Conservation (phyloP, 306 rosid species). For the Mucuna pruriens region DNA sequence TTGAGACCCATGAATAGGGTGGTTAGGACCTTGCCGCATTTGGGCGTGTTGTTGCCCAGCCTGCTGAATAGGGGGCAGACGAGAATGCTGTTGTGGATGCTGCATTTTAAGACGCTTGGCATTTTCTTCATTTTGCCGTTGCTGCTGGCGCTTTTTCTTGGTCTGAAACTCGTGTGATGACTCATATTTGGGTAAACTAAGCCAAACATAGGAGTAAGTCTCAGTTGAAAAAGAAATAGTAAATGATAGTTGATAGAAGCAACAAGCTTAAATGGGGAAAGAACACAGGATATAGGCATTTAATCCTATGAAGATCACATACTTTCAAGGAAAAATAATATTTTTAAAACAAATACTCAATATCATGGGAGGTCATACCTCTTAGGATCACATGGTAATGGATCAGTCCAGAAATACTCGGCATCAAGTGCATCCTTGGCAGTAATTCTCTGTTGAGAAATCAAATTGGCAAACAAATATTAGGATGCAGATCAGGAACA, state of each 20-base stretch:
- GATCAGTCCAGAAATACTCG: conserved; percentile 82
- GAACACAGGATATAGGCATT: background rate
- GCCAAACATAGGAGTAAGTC: conserved; percentile 20
- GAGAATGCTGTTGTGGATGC: conserved; percentile 60
- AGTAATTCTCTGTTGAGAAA: conserved; percentile 57
- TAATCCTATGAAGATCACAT: background rate
- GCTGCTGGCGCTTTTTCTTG: conserved; percentile 79
- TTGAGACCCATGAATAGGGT: conserved; percentile 53
- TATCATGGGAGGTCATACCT: conserved; percentile 46
- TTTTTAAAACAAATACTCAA: background rate
- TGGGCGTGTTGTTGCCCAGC: conserved; percentile 47
- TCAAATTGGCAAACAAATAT: conserved; percentile 26
- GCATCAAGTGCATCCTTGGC: conserved; percentile 79
- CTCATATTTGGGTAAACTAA: conserved; percentile 77
- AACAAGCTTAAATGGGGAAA: background rate
- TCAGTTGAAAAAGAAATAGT: conserved; percentile 1
- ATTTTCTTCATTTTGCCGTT: conserved; percentile 68
- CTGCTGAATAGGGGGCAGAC: conserved; percentile 63
- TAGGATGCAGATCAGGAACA: background rate
- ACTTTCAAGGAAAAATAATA: background rate
- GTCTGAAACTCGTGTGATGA: conserved; percentile 81
- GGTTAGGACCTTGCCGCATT: conserved; percentile 58
- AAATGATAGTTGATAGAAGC: conserved; percentile 11
- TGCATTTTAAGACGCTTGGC: conserved; percentile 67
- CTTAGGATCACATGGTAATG: conserved; percentile 77